A percentile compares a stretch with the other conserved stretches of the same genome.
phyloP scores from a whole-genome alignment of 23 red algal genomes.

The Gracilaria vermiculophylla region DNA sequence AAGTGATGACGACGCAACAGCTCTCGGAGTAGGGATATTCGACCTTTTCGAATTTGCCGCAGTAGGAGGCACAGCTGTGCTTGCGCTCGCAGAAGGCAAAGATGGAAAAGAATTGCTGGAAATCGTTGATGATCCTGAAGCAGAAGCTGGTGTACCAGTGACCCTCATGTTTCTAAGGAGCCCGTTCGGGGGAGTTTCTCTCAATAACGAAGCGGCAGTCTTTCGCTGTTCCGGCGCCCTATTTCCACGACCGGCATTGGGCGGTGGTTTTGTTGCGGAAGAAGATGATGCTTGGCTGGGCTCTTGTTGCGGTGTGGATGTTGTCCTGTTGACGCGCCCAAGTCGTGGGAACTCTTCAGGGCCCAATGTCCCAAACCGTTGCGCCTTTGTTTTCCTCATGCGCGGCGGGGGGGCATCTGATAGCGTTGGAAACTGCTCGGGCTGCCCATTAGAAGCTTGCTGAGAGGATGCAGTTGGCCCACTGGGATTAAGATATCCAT shows the following conservation, averaged over 20 bases:
- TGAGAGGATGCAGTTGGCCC: not conserved
- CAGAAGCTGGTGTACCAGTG: not conserved
- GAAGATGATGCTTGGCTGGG: not conserved
- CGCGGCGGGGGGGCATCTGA: constrained; percentile 19
- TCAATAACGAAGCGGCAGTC: constrained; percentile 10
- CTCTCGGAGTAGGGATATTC: not conserved
- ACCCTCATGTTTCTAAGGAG: not conserved
- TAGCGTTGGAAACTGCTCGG: constrained; percentile 59
- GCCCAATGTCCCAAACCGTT: constrained; percentile 35
- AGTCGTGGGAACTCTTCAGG: constrained; percentile 57
- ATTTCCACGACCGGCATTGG: not conserved
- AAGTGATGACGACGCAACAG: not conserved
- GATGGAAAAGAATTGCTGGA: constrained; percentile 7
- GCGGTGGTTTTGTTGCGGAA: not conserved
- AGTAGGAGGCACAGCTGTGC: not conserved
- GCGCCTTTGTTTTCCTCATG: not conserved
- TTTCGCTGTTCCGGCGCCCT: not conserved
- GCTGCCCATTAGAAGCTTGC: not conserved
- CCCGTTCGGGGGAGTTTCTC: not conserved
- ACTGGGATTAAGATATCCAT: not conserved
- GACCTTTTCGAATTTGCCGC: not conserved
- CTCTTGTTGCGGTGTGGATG: not conserved
- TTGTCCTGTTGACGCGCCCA: constrained; percentile 16
- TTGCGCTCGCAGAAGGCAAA: not conserved
- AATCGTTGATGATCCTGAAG: not conserved